Percentiles rank a stretch among this genome's conserved stretches.
These are phyloP conservation scores for Elsinoe batatas DNA, from an alignment of 2,329 filamentous ascomycete genomes.

Conservation along the genomic window DNA sequence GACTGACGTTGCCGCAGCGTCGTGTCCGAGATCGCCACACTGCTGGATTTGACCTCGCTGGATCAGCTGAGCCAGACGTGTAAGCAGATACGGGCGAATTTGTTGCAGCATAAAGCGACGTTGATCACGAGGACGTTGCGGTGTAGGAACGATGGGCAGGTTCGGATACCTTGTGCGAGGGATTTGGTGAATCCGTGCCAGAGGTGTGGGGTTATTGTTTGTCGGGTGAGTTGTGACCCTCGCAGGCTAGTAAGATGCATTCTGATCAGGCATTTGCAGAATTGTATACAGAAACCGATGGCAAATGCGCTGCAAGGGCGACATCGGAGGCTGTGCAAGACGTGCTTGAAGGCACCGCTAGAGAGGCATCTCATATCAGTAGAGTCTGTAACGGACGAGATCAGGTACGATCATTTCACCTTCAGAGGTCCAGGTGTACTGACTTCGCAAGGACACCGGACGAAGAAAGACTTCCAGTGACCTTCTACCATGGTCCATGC, in stretches of 20 bases:
- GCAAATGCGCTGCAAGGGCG: constrained; percentile 53
- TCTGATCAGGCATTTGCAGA: constrained; percentile 45
- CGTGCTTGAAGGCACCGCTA: constrained; percentile 65
- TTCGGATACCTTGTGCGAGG: constrained; percentile 56
- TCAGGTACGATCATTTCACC: background rate
- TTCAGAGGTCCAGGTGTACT: background rate
- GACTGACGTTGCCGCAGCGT: constrained; percentile 46
- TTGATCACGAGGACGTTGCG: constrained; percentile 67
- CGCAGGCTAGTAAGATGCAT: no score
- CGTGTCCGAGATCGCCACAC: constrained; percentile 61
- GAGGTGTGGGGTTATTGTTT: constrained; percentile 66
- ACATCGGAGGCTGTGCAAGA: constrained; percentile 69
- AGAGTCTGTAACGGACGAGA: background rate
- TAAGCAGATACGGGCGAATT: constrained; percentile 63
- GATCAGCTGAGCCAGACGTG: constrained; percentile 76
- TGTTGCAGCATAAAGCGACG: constrained; percentile 67
- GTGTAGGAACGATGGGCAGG: constrained; percentile 40
- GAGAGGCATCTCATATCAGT: constrained; percentile 21
- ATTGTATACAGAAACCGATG: constrained; percentile 71
- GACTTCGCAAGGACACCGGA: constrained; percentile 6
- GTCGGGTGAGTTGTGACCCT: constrained; percentile 59
- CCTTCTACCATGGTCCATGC: constrained; percentile 42
- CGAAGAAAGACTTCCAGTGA: background rate
- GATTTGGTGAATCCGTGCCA: constrained; percentile 81
- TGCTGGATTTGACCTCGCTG: constrained; percentile 78